phyloP scores from a whole-genome alignment of 106 monocot genomes.

The Allium fistulosum region DNA sequence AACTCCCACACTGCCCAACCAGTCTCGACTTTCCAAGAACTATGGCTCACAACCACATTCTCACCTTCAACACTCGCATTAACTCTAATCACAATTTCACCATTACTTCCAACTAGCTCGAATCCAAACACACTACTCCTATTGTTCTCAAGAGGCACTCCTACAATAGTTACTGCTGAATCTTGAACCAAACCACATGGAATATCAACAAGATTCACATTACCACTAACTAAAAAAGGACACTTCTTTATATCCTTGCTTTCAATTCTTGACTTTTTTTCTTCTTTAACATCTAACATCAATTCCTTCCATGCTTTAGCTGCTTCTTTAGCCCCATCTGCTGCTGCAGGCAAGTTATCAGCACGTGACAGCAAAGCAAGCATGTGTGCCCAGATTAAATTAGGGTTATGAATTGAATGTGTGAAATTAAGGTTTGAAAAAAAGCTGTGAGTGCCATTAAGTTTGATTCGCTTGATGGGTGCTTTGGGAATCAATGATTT shows the following conservation, averaged over 20 bases:
- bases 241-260: conserved; percentile 4
- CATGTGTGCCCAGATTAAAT: conserved; percentile 40
- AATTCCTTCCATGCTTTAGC: conserved; percentile 43
- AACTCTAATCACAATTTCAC: conserved; percentile 32
- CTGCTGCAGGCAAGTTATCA: conserved; percentile 55
- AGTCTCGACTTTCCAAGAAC: conserved; percentile 29
- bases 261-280: background rate
- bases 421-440: conserved; percentile 10
- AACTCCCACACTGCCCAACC: conserved; percentile 63
- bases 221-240: conserved; percentile 26
- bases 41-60: conserved; percentile 31
- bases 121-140: conserved; percentile 36
- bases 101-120: conserved; percentile 32
- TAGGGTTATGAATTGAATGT: background rate
- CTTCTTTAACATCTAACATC: background rate
- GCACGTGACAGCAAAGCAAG: conserved; percentile 46
- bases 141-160: conserved; percentile 20
- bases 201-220: conserved; percentile 16
- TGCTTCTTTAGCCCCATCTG: conserved; percentile 50
- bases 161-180: conserved; percentile 74
- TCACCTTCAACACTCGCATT: conserved; percentile 50
- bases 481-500: conserved; percentile 1
- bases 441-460: conserved; percentile 32
- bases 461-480: conserved; percentile 19
- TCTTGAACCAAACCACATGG: conserved; percentile 70